Evolutionary conservation across 108 stramenopile genomes (phyloP), one percentile per base, ranked within the genome.

Genomic region (Stephanodiscus triporus): DNA sequence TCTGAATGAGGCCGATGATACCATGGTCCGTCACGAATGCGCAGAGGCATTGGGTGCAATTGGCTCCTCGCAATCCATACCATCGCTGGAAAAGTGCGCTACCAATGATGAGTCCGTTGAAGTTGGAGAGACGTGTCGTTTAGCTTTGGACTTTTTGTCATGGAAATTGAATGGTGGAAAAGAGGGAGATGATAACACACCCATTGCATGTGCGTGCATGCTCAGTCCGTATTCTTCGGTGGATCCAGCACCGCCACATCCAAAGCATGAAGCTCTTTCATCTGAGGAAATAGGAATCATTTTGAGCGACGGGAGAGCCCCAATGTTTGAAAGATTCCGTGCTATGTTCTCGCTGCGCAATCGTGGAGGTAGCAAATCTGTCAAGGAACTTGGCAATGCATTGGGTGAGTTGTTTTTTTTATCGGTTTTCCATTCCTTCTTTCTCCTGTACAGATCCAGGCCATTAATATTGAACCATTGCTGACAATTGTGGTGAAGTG

Each of bases 311-410:
- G 58, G 63, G 64, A 37, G 27, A 17, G 50, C 55, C n/a, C 83
- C 88, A 47, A 78, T 99, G 16, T 96, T 97, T 78, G 90, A 97
- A 72, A 82, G 99, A 61, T 97, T 95, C 73, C 90, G 97, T 38
- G 98, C 97, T 61, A 99, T 99, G 98, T 99, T 99, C 75, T 89
- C 95, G 9, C 68, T 99, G 26, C 86, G 99, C 34, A 98, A 99
- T 86, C 80, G 88, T 14, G 96, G 93, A 32, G 93, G 85, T 17
- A 87, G 72, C 62, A 92, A 87, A 48, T 82, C 92, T 6, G 97
- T 96, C 24, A 60, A 77, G 56, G 86, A 95, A 68, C 84, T 99
- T 22, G 82, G 96, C 14, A 69, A 75, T 22, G 95, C 93, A 24
- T 65, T 95, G 43, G 60, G 60, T 61, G 19, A 61, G 60, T 22